Evolutionary conservation across 148 eudicot species (phyloP).

Genomic region (Cornus controversa): DNA sequence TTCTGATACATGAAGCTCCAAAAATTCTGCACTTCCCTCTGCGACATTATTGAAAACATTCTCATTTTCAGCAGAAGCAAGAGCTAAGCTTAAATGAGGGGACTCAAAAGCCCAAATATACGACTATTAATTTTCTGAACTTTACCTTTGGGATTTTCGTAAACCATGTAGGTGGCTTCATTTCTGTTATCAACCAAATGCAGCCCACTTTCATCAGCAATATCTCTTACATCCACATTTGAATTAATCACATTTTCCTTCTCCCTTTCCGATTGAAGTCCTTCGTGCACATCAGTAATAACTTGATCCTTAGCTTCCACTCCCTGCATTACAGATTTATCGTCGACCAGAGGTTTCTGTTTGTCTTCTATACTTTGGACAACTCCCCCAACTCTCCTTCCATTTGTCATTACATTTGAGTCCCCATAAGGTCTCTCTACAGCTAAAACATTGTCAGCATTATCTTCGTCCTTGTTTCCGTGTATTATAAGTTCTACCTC

Average conservation of each 20-base stretch:
- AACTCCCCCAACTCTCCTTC: not conserved
- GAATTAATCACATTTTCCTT: too few species aligned
- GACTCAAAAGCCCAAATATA: not conserved
- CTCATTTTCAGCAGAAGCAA: constrained; percentile 25
- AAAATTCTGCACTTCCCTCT: constrained; percentile 18
- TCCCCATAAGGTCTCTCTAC: constrained; percentile 10
- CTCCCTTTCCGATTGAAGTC: constrained; percentile 15
- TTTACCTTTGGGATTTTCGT: constrained; percentile 26
- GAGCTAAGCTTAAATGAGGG: not conserved
- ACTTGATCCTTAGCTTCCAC: constrained; percentile 19
- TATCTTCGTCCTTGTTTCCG: constrained; percentile 11
- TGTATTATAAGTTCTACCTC: constrained; percentile 1
- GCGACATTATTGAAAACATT: not conserved
- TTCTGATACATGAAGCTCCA: constrained; percentile 16
- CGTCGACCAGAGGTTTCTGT: constrained; percentile 11
- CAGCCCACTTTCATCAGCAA: too few species aligned
- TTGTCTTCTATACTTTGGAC: constrained; percentile 11
- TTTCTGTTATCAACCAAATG: too few species aligned
- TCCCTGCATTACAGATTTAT: constrained; percentile 28
- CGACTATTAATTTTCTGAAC: not conserved
- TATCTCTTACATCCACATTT: too few species aligned
- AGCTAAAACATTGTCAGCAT: not conserved
- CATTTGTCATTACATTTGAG: not conserved
- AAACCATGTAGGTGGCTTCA: too few species aligned
- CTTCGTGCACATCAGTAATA: constrained; percentile 18